Percentiles rank a stretch among this genome's conserved stretches.
Conservation (phyloP, 805 yeast species). For the Wickerhamiella occidentalis region DNA sequence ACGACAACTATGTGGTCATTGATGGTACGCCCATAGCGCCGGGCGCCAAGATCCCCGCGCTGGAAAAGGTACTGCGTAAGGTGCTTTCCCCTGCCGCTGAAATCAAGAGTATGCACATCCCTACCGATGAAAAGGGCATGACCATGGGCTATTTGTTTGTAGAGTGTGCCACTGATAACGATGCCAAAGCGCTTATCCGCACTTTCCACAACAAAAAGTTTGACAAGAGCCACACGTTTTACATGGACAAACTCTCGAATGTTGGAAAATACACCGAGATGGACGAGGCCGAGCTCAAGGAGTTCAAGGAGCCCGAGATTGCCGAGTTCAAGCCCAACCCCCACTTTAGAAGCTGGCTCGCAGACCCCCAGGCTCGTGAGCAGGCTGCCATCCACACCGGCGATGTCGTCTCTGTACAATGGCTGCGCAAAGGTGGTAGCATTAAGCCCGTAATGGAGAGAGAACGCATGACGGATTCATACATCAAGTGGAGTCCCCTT, state of each 20-base stretch:
- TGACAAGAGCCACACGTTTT: slow-evolving; percentile 83
- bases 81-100: slow-evolving; percentile 68
- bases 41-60: slow-evolving; percentile 68
- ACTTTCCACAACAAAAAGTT: slow-evolving; percentile 77
- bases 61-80: slow-evolving; percentile 75
- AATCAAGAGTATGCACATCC: slow-evolving; percentile 67
- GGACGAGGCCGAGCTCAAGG: slow-evolving; percentile 50
- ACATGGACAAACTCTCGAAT: slow-evolving; percentile 58
- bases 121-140: slow-evolving; percentile 53
- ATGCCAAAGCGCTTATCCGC: slow-evolving; percentile 69
- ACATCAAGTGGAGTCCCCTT: slow-evolving; percentile 81
- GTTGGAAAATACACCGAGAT: slow-evolving; percentile 38
- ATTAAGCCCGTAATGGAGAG: slow-evolving; percentile 73
- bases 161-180: slow-evolving; percentile 55
- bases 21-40: slow-evolving; percentile 97
- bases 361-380: slow-evolving; percentile 80
- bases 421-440: slow-evolving; percentile 62
- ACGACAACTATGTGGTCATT: slow-evolving; percentile 70
- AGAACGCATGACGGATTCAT: slow-evolving; percentile 75
- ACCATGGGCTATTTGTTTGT: slow-evolving; percentile 76
- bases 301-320: slow-evolving; percentile 56
- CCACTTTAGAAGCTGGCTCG: slow-evolving; percentile 80
- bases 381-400: slow-evolving; percentile 72
- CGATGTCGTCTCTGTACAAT: slow-evolving; percentile 70
- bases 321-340: slow-evolving; percentile 67